Conservation (phyloP, 139 green algal genomes). For the Tetradesmus obliquus region DNA sequence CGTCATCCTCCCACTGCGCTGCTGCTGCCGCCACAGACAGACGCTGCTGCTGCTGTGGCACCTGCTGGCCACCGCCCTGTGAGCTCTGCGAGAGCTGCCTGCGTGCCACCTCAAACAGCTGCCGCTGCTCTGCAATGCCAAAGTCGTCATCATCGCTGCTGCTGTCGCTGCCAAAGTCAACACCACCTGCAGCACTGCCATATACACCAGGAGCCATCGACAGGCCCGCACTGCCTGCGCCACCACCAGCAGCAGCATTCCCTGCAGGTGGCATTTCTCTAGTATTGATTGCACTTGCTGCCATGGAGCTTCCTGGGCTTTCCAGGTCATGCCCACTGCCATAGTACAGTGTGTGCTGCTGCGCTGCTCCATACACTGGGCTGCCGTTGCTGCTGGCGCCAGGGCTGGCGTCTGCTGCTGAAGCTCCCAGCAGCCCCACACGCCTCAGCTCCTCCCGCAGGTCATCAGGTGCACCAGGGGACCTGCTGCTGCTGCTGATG, state of each 20-base stretch:
- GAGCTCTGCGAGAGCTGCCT: slow-evolving; percentile 1
- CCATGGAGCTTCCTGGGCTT: not conserved
- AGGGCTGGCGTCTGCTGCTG: not conserved
- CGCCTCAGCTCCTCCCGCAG: not conserved
- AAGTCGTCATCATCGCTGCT: slow-evolving; percentile 26
- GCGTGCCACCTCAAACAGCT: not conserved
- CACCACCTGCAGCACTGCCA: not conserved
- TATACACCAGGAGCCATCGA: not conserved
- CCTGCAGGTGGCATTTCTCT: not conserved
- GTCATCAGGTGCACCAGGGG: not conserved
- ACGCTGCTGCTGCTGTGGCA: not conserved
- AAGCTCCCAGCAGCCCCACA: not conserved
- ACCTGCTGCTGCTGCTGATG: slow-evolving; percentile 32
- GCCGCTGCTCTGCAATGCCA: not conserved
- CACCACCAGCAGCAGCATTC: not conserved
- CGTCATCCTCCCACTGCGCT: not conserved
- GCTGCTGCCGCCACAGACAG: not conserved
- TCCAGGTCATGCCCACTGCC: not conserved
- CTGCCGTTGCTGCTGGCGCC: not conserved
- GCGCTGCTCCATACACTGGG: not conserved
- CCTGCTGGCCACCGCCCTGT: not conserved
- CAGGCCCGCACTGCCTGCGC: not conserved
- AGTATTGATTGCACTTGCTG: not conserved
- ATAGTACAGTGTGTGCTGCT: not conserved
- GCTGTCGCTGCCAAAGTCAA: not conserved